Conservation (phyloP, 1,284 basidiomycete genomes). For the Puccinia triticina region DNA sequence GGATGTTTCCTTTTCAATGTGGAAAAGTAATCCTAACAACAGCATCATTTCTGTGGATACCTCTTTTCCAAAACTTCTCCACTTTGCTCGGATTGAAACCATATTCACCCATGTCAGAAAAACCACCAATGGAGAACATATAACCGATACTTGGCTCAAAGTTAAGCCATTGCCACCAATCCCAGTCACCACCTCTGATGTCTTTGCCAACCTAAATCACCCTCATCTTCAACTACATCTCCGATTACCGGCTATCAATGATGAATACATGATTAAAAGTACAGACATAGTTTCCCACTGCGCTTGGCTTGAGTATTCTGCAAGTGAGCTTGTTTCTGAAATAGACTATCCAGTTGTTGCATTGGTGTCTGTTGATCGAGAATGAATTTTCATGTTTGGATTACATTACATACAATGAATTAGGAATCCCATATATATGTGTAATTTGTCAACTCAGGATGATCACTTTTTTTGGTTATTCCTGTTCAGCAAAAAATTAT, state of each 20-base stretch:
- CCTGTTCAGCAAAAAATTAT: no score
- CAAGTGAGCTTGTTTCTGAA: not conserved
- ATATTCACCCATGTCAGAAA: not conserved
- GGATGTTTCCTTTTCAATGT: not conserved
- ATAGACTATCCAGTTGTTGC: not conserved
- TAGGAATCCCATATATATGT: no score
- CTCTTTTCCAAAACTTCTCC: not conserved
- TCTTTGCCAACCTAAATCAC: not conserved
- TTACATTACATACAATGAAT: no score
- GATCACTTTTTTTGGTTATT: no score
- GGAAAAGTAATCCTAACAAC: not conserved
- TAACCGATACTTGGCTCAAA: not conserved
- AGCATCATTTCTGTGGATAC: not conserved
- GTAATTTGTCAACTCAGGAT: no score
- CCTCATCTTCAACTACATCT: slow-evolving; percentile 10
- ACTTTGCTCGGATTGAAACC: slow-evolving; percentile 3
- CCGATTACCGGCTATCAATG: not conserved
- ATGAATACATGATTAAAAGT: not conserved
- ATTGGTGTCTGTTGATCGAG: slow-evolving; percentile 14
- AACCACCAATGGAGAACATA: not conserved
- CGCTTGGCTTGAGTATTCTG: slow-evolving; percentile 23
- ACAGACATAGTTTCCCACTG: slow-evolving; percentile 8
- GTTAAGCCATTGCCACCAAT: slow-evolving; percentile 7
- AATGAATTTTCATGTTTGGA: not conserved
- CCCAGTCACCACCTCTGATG: not conserved